Base-by-base conservation (phyloP, 768 basidiomycete genomes). In the Saitozyma sp. region DNA sequence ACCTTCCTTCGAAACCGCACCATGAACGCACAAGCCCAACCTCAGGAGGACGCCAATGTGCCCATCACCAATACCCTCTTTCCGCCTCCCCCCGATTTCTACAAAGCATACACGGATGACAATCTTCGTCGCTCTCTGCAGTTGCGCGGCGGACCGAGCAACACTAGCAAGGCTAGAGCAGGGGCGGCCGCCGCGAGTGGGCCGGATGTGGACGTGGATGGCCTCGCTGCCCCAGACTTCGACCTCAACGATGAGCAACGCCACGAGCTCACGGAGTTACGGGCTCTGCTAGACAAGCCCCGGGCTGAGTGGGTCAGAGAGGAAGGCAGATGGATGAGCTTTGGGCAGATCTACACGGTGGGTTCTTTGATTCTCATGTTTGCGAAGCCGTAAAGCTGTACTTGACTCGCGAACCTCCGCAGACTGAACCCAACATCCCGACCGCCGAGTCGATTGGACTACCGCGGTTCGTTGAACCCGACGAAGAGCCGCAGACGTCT, bases 51-150 rank as follows among this genome's bases (percentile, higher is more conserved):
- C 58, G 40, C 54, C 29, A 46, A 49, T 54, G 17, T 38, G 61
- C 13, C 68, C 2, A 68, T 76, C 38, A 65, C 74, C 39, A 76
- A 76, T 48, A 73, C 74, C 6, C 64, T 76, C 51, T 76, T 73
- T 52, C 74, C 74, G 0, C 74, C 74, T 11, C 74, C 74, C 10
- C 74, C 74, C 0, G 39, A 59, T 10, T 71, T 64, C 61, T 76
- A 65, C 52, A 70, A 66, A 48, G 57, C 50, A 0, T 75, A 45
- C 57, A 71, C 74, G 4, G 54, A 65, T 20, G 55, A 41, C 13
- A 60, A 68, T 50, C 29, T 70, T 8, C 40, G 54, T 3, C 61
- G 62, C 37, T 66, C 63, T 55, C 53, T 62, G n/a, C 43, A 58
- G 45, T 43, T 70, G 9, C 37, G 60, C 0, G 70, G 63, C 7